Evolutionary conservation across 2,329 filamentous ascomycete species (phyloP), one percentile per base, ranked within the genome.

Genomic region (Didymellaceae sp.): DNA sequence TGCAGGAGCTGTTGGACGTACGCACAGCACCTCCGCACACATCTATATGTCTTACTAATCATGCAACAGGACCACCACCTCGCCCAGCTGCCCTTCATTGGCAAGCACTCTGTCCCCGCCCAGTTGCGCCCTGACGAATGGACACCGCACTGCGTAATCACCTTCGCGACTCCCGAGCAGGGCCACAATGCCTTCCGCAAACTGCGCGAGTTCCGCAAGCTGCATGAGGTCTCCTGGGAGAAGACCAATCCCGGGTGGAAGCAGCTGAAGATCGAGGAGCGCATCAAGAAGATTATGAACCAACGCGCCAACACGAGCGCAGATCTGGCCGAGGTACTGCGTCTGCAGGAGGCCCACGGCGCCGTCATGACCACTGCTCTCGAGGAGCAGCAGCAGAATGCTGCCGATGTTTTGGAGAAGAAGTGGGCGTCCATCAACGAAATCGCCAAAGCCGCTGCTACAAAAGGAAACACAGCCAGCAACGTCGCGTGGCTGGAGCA

Each of bases 281-380:
- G 80, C 17, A 79, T 78, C n/a, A 75, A 75, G 46, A 74, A 74
- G 34, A 74, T 86, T 34, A 86, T 86, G 83, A 76, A 87, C 62
- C 84, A 87, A 66, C 85, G 83, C 66, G 83, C 82, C n/a, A 86
- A 84, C 48, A 79, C 76, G 33, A 77, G 85, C 16, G 84, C 83
- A 5, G 85, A 87, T 62, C 66, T 85, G 18, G 82, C 83, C 1
- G 79, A 81, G 16, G 82, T 85, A 3, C 65, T 86, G 42, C 52
- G 34, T 7, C 75, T 80, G 53, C 80, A 83, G 60, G 72, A 79
- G 32, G 61, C 73, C 35, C 68, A 65, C 30, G 72, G 67, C 10
- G 51, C 22, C 1, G 42, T 51, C 24, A 68, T 67, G 45, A 21
- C 52, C 44, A 33, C 52, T 50, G 53, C 54, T 22, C 30, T 55